Base-by-base conservation (phyloP, 306 rosid genomes). In the Glycine soja region DNA sequence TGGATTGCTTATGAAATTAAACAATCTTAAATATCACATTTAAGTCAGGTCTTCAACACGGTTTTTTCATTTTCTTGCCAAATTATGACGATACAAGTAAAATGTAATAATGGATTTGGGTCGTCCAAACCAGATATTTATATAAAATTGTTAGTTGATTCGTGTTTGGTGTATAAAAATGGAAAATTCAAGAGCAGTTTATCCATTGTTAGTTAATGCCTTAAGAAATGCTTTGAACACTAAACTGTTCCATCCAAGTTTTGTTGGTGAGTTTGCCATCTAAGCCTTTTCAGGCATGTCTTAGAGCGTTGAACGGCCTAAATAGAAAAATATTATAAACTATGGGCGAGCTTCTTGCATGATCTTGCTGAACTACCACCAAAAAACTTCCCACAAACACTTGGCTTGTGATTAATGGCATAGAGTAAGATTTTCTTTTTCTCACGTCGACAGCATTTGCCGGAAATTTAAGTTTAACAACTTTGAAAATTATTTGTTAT, bases 281-380 rank as follows among this genome's bases (percentile, higher is more conserved):
- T 34, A 56, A 64, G 8, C 64, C 53, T 57, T 58, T 61, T 42
- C 14, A 24, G 36, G 59, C 7, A 46, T 72, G 88, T 85, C 66
- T 3, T 36, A 36, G 72, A 83, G 84, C 80, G 86, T 84, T 88
- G 84, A 80, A 46, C 89, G 67, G 36, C 83, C 86, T 53, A 51
- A 9, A 10, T 36, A 58, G 11, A 70, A 66, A 66, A 50, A 51
- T n/a, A 70, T 2, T 54, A 34, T 52, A 78, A 56, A n/a, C 30
- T 9, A 36, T 46, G 82, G 78, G 47, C 67, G 5, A 51, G 61
- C 45, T 16, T 47, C 64, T 54, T 65, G 80, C 24, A 53, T 54
- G 70, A 64, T 40, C 61, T 32, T 38, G 66, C n/a, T 52, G 66
- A 59, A 77, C 65, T 42, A 67, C 34, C 50, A 24, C 34, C 18